Evolutionary conservation across 73 alveolate species (phyloP), one percentile per base, ranked within the genome.

Genomic region (Tetrahymena malaccensis): DNA sequence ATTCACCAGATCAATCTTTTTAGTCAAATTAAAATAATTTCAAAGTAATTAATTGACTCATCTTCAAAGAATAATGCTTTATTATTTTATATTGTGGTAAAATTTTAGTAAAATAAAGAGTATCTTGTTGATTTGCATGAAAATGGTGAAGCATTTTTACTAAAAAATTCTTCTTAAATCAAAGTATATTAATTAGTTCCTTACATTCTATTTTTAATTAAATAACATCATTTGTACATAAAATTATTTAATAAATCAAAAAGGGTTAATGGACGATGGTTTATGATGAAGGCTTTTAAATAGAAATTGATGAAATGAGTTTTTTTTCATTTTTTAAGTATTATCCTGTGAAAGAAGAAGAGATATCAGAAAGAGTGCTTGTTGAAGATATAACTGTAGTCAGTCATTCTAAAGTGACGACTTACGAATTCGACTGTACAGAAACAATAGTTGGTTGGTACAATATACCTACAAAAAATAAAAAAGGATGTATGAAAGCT

Each of bases 401-500:
- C 1, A 95, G 94, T n/a, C 93, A 95, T 55, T 85, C 97, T 85
- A 94, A 94, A 34, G 97, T 94, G 13, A 85, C 93, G 33, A 85
- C 97, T 3, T 95, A 95, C 19, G 89, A 70, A n/a, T 70, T 70
- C 37, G 89, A 70, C 50, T 95, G 97, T 50, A 94, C 95, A 21
- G 97, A 95, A 55, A 95, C 97, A 1, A 55, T 85, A 6, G 50
- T 95, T 12, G 97, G 97, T 1, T 95, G 97, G 97, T 95, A 89
- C 43, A 40, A 43, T 35, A 44, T 85, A 27, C 70, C 17, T 0
- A 31, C 56, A 35, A 95, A 94, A 0, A 57, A 89, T 34, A 94
- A 85, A 93, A 95, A 93, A 85, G 97, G 97, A 35, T 95, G 97
- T 43, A 85, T 85, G 85, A 85, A 93, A 44, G 97, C 97, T n/a